phyloP scores from a whole-genome alignment of 2,329 filamentous ascomycete species.

The Verticillium longisporum region DNA sequence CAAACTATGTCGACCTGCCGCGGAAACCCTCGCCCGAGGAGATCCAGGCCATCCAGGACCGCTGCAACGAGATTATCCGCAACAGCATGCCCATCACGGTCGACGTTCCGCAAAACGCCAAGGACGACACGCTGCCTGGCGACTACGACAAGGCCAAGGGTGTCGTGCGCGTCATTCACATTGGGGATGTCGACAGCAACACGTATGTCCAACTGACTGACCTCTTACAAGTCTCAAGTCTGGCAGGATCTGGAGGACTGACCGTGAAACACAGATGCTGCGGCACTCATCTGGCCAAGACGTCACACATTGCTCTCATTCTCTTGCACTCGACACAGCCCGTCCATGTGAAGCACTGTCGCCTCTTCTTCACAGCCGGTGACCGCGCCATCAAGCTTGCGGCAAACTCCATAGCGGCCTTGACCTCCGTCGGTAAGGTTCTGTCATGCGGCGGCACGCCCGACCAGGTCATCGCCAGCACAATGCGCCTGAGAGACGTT shows the following conservation, averaged over 20 bases:
- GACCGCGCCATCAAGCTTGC: slow-evolving; percentile 19
- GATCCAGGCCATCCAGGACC: slow-evolving; percentile 15
- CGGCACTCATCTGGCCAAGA: slow-evolving; percentile 21
- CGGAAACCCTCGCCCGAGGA: slow-evolving; percentile 18
- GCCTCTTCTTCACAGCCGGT: slow-evolving; percentile 20
- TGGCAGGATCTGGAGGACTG: background rate
- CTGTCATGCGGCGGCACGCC: slow-evolving; percentile 16
- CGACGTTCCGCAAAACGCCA: slow-evolving; percentile 16
- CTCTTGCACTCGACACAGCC: slow-evolving; percentile 19
- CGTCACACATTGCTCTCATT: slow-evolving; percentile 21
- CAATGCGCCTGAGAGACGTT: slow-evolving; percentile 9
- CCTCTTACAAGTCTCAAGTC: background rate
- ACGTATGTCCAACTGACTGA: slow-evolving; percentile 12
- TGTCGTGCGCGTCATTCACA: slow-evolving; percentile 19
- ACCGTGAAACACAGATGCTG: slow-evolving; percentile 16
- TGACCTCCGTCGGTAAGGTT: slow-evolving; percentile 16
- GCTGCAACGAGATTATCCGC: slow-evolving; percentile 18
- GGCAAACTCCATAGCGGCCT: slow-evolving; percentile 13
- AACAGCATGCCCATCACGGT: slow-evolving; percentile 16
- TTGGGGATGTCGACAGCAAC: slow-evolving; percentile 21
- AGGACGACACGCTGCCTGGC: slow-evolving; percentile 15
- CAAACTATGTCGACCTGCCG: slow-evolving; percentile 23
- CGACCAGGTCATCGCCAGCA: slow-evolving; percentile 12
- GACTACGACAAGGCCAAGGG: slow-evolving; percentile 23
- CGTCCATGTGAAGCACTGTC: slow-evolving; percentile 22